Evolutionary conservation across 371 early-diverging fungal species (phyloP), one percentile per base, ranked within the genome.

Genomic region (Capillidium heterosporum): DNA sequence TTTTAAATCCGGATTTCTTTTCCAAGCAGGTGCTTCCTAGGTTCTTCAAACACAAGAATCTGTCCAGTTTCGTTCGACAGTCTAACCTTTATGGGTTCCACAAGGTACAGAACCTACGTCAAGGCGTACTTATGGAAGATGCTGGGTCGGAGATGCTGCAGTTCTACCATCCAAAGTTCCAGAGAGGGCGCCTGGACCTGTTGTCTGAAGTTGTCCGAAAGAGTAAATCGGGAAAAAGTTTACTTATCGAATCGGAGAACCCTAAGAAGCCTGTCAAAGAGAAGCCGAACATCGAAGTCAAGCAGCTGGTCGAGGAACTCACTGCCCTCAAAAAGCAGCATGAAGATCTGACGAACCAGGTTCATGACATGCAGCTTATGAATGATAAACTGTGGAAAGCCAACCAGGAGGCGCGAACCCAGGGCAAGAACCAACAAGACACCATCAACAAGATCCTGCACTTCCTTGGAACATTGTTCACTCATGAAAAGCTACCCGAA

Each of bases 21-120:
- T 82, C 89, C 17, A 82, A 84, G 48, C 76, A 76, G 55, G 84
- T 94, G 5, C 67, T 94, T 47, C 87, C 89, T 51, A 77, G 78
- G n/a, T 86, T 80, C 60, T 95, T 93, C 65, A 94, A 94, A 65
- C 93, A 94, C 69, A 82, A 78, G 65, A 94, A 95, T 64, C 85
- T 92, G 59, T 84, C 87, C 21, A 85, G 85, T 10, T 95, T 95
- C 81, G 92, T 95, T 5, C 77, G 95, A 15, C 95, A 95, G 64
- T 74, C 95, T 13, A 95, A 95, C 61, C 89, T 91, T 84, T 88
- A 88, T 61, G 91, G 86, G 15, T 84, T 81, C 56, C 78, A 83
- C 59, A 90, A 90, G 57, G 77, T 86, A 11, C 86, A 86, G 0
- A 85, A 85, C 64, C 67, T 87, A 32, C 80, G 84, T 58, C 82